These are phyloP conservation scores for Arachis hypogaea DNA, from an alignment of 306 rosid genomes.

Conservation along the genomic window DNA sequence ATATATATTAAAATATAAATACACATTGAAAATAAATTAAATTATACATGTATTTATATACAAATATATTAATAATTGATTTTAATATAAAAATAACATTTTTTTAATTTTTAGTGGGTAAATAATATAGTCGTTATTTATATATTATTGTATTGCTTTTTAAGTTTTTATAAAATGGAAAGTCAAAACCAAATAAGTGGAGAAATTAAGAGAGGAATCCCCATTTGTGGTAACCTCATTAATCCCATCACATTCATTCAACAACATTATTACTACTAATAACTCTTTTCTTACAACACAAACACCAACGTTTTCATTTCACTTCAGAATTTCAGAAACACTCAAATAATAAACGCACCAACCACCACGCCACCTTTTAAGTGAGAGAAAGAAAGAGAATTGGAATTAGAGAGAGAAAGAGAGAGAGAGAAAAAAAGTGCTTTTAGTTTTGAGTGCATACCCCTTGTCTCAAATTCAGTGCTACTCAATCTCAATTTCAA, in stretches of 20 bases:
- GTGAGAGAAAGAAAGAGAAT: background rate
- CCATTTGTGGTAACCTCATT: conserved; percentile 33
- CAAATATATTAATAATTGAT: too few species aligned
- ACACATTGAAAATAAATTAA: too few species aligned
- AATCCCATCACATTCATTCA: background rate
- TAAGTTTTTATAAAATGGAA: too few species aligned
- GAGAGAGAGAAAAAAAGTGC: background rate
- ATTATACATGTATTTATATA: too few species aligned
- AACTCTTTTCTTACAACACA: background rate
- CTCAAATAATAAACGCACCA: background rate
- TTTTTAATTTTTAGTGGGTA: too few species aligned
- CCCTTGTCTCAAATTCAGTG: background rate
- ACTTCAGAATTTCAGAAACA: conserved; percentile 6
- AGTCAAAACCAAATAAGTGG: conserved; percentile 16
- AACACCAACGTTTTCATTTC: conserved; percentile 32
- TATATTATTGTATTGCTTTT: too few species aligned
- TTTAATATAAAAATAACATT: too few species aligned
- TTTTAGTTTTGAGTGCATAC: background rate
- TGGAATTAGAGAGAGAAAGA: too few species aligned
- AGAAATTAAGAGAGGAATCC: conserved; percentile 24
- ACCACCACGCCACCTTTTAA: background rate
- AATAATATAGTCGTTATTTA: too few species aligned
- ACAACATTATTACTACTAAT: too few species aligned
- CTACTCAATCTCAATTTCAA: background rate
- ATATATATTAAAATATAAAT: too few species aligned